Evolutionary conservation across 2,329 filamentous ascomycete species (phyloP), one percentile per base, ranked within the genome.

Genomic region (Sporothrix brasiliensis): DNA sequence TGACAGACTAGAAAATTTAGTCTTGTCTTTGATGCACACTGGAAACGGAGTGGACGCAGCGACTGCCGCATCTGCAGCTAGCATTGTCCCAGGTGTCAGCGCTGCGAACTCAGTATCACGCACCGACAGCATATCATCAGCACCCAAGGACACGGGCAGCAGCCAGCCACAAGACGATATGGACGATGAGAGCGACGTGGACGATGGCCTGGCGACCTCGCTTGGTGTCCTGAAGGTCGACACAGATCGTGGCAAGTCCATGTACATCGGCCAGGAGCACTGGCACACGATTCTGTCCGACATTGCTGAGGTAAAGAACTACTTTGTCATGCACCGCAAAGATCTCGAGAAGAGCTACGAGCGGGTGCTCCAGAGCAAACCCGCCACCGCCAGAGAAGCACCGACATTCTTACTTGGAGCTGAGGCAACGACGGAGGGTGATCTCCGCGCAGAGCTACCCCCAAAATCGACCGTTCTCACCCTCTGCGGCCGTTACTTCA

Each of bases 1-100:
- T 82, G 94, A 98, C 83, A 89, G 94, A 76, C 85, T 98, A 74
- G 94, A 98, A 85, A 91, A 92, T 75, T 83, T 98, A 79, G 94
- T 98, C 72, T 82, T 98, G 74, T 96, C 93, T 39, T 81, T 98
- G 77, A 97, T 98, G 94, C 94, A 94, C 77, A 94, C 92, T 79
- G 92, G 92, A 70, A 82, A 86, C 73, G 83, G 82, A 68, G 77
- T 85, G 69, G 84, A 87, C 63, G 74, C 77, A 0, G 63, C 73
- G 0, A 73, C 78, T 5, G 76, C 75, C 49, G 72, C 72, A 10
- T 74, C 73, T 9, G 72, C 76, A 67, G 73, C 71, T 71, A 65
- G 73, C 71, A 71, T 77, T 75, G 67, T 76, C 71, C 58, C 79
- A 76, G 70, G 74, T 60, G 75, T 58, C 19, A 49, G 67, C 7